Conservation (phyloP, 257 asterid genomes). For the Solanum verrucosum region DNA sequence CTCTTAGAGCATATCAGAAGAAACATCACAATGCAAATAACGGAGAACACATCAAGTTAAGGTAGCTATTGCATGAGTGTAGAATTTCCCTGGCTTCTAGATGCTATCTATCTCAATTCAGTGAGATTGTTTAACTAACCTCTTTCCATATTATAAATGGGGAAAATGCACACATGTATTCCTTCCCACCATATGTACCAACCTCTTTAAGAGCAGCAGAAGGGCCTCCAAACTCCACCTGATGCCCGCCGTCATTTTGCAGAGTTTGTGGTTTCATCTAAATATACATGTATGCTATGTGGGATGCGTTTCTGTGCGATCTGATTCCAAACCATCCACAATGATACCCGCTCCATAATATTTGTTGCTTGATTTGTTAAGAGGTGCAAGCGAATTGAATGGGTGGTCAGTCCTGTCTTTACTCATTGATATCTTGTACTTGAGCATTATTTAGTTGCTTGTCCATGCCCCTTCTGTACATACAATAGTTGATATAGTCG, state of each 20-base stretch:
- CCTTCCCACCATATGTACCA: neutral
- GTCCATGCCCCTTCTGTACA: neutral
- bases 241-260: neutral
- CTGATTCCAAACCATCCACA: neutral
- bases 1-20: neutral
- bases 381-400: neutral
- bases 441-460: neutral
- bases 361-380: neutral
- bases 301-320: neutral
- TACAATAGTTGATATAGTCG: neutral
- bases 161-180: neutral
- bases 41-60: neutral
- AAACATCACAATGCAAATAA: neutral
- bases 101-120: neutral
- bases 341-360: neutral
- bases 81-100: neutral
- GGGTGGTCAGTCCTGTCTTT: neutral
- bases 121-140: neutral
- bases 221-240: neutral
- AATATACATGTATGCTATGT: neutral
- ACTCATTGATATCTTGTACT: neutral
- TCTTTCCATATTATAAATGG: neutral
- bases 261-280: neutral
- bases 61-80: neutral
- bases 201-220: neutral